phyloP scores from a whole-genome alignment of 2,329 filamentous ascomycete genomes.

The Shiraia bambusicola region DNA sequence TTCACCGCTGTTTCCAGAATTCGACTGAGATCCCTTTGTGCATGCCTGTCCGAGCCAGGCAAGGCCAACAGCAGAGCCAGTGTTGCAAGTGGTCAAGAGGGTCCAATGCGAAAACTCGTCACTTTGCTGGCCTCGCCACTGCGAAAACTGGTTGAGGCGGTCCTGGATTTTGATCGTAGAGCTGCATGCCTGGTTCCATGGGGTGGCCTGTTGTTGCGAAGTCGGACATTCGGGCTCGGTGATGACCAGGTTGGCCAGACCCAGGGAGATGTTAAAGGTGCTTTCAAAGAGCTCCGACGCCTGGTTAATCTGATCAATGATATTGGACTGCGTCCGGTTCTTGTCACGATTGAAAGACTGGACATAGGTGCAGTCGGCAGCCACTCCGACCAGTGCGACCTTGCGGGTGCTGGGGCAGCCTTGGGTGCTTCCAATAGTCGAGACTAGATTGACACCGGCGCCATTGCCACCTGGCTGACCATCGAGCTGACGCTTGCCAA shows the following conservation, averaged over 20 bases:
- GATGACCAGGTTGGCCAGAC: slow-evolving; percentile 81
- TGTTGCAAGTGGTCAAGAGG: slow-evolving; percentile 77
- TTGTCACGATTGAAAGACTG: slow-evolving; percentile 71
- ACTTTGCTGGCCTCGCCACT: slow-evolving; percentile 75
- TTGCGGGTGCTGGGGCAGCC: slow-evolving; percentile 89
- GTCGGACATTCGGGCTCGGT: slow-evolving; percentile 74
- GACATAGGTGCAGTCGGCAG: slow-evolving; percentile 90
- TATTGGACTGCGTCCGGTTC: slow-evolving; percentile 67
- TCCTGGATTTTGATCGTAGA: slow-evolving; percentile 64
- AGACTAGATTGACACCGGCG: slow-evolving; percentile 74
- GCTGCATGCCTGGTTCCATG: slow-evolving; percentile 82
- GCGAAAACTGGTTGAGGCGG: slow-evolving; percentile 83
- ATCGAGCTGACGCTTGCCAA: slow-evolving; percentile 70
- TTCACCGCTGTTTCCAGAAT: slow-evolving; percentile 57
- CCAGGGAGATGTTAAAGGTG: slow-evolving; percentile 92
- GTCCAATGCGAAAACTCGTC: slow-evolving; percentile 95
- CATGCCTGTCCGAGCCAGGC: slow-evolving; percentile 93
- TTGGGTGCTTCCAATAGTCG: slow-evolving; percentile 75
- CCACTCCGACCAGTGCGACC: slow-evolving; percentile 87
- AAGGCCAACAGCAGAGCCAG: slow-evolving; percentile 81
- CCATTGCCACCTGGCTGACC: slow-evolving; percentile 70
- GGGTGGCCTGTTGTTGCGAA: slow-evolving; percentile 63
- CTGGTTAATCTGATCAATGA: slow-evolving; percentile 81
- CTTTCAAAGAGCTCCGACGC: slow-evolving; percentile 86
- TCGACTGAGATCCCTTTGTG: slow-evolving; percentile 55